phyloP scores from a whole-genome alignment of 2,329 filamentous ascomycete species.

The Pseudocercospora musae region DNA sequence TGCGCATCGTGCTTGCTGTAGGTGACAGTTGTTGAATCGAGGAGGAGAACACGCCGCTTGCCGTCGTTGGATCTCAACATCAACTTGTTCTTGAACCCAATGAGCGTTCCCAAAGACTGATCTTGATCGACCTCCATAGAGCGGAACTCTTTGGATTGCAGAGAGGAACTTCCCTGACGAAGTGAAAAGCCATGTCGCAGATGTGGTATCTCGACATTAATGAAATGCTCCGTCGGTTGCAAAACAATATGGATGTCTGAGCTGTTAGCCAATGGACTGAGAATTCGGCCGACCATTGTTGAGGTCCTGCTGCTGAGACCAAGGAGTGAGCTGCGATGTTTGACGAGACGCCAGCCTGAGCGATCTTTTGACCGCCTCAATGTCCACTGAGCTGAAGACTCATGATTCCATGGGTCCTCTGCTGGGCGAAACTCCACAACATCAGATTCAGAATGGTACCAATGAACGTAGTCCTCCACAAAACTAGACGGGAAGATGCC shows the following conservation, averaged over 20 bases:
- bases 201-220: slow-evolving; percentile 1
- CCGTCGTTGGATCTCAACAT: slow-evolving; percentile 40
- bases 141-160: slow-evolving; percentile 23
- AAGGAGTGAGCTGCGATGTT: neutral
- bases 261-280: neutral
- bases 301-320: neutral
- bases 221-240: neutral
- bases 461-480: neutral
- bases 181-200: slow-evolving; percentile 5
- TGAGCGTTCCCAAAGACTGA: slow-evolving; percentile 59
- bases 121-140: slow-evolving; percentile 41
- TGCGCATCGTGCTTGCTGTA: slow-evolving; percentile 43
- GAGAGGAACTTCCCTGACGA: neutral
- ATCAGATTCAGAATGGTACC: neutral
- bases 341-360: neutral
- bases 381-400: neutral
- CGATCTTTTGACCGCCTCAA: neutral
- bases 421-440: neutral
- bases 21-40: neutral
- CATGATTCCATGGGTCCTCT: neutral
- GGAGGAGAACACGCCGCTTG: slow-evolving; percentile 39
- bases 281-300: neutral
- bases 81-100: slow-evolving; percentile 59
- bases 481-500: neutral
- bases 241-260: neutral